These are phyloP conservation scores for Fusarium musae DNA, from an alignment of 2,329 filamentous ascomycete species.

Conservation along the genomic window DNA sequence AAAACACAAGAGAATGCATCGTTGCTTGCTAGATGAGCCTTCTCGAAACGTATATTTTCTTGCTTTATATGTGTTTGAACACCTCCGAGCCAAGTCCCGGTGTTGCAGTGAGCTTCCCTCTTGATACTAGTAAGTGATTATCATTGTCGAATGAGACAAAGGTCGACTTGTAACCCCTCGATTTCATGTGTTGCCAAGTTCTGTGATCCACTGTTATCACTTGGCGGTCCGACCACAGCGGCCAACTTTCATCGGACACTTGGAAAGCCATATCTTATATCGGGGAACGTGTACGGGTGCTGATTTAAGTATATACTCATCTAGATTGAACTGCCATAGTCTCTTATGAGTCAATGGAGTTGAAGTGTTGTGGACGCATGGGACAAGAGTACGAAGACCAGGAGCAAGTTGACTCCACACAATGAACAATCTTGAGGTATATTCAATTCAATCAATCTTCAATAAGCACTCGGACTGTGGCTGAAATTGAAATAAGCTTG, in stretches of 20 bases:
- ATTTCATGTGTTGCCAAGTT: neutral
- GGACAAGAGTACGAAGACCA: too few species aligned
- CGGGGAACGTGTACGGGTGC: neutral
- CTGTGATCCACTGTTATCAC: neutral
- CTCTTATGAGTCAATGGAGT: too few species aligned
- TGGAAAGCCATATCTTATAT: rapidly evolving
- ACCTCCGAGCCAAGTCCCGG: neutral
- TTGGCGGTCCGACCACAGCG: neutral
- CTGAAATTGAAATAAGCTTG: too few species aligned
- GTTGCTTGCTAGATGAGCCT: neutral
- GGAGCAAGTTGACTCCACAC: too few species aligned
- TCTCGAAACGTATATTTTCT: too few species aligned
- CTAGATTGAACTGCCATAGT: too few species aligned
- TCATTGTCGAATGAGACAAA: neutral
- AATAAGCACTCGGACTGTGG: too few species aligned
- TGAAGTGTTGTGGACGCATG: too few species aligned
- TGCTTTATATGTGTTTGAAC: neutral
- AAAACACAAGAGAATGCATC: neutral
- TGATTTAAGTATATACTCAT: too few species aligned
- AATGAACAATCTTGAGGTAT: too few species aligned
- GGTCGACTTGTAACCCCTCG: neutral
- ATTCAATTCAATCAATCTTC: too few species aligned
- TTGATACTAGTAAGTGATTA: neutral
- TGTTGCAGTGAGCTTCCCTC: neutral
- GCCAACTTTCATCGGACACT: neutral